These are phyloP conservation scores for Colletotrichum plurivorum DNA, from an alignment of 2,329 filamentous ascomycete genomes.

Conservation along the genomic window DNA sequence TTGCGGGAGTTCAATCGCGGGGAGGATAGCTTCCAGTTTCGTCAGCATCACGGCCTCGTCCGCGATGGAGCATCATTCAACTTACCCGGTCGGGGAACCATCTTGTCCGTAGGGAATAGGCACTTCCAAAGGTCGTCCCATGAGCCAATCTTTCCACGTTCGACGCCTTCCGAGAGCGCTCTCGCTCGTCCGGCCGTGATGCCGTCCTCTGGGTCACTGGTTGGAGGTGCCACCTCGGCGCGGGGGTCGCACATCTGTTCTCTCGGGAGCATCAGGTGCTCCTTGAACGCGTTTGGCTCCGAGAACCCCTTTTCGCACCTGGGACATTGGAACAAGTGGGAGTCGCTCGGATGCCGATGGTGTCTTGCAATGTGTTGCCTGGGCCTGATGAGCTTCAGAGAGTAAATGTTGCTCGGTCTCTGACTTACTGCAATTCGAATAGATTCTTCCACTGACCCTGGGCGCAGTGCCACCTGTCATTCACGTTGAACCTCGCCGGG, in stretches of 20 bases:
- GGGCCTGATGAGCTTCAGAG: background rate
- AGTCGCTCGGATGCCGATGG: constrained; percentile 54
- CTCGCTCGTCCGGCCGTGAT: constrained; percentile 9
- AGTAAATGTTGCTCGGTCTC: accelerated
- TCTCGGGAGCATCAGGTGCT: constrained; percentile 56
- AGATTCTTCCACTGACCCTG: constrained; percentile 59
- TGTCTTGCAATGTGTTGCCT: constrained; percentile 60
- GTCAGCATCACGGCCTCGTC: background rate
- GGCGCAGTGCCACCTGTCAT: constrained; percentile 59
- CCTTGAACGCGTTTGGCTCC: constrained; percentile 53
- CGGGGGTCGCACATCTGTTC: constrained; percentile 55
- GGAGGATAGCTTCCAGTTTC: constrained; percentile 1
- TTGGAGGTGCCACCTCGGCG: background rate
- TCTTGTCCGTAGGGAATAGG: constrained; percentile 20
- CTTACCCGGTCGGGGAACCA: constrained; percentile 31
- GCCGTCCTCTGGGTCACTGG: constrained; percentile 24
- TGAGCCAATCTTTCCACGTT: background rate
- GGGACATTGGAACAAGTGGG: constrained; percentile 55
- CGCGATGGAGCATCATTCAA: background rate
- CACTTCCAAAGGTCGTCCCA: constrained; percentile 36
- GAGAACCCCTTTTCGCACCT: constrained; percentile 56
- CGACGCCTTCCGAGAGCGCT: background rate
- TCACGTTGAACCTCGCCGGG: constrained; percentile 60
- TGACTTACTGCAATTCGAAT: constrained; percentile 48
- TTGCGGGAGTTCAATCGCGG: constrained; percentile 34